A percentile compares a stretch with the other conserved stretches of the same genome.
Conservation (phyloP, 345 rosid genomes). For the Gossypium raimondii region DNA sequence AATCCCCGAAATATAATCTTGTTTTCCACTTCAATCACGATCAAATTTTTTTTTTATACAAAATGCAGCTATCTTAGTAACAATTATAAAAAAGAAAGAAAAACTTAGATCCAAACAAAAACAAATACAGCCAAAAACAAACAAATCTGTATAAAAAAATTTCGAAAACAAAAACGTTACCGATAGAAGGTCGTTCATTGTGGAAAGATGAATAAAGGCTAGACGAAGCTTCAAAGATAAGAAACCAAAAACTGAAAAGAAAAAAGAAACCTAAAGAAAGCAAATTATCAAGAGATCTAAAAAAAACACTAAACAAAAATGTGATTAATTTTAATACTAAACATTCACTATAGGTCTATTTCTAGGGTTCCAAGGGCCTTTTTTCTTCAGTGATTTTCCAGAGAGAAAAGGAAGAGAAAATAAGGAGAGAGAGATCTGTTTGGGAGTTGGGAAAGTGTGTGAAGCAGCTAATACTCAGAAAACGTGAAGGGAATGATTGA, state of each 20-base stretch:
- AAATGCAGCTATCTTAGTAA: conserved; percentile 20
- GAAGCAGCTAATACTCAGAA: background rate
- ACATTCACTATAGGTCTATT: conserved; percentile 8
- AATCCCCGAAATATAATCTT: background rate
- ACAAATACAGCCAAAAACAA: conserved; percentile 2
- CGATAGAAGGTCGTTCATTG: conserved; percentile 82
- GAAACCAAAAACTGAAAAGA: background rate
- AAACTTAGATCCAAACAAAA: conserved; percentile 27
- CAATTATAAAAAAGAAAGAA: background rate
- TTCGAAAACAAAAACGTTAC: conserved; percentile 29
- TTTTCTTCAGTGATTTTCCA: background rate
- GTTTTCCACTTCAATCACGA: conserved; percentile 5
- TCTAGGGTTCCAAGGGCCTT: background rate
- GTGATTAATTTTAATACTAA: background rate
- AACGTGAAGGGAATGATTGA: background rate
- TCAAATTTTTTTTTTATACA: background rate
- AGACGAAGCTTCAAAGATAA: conserved; percentile 29
- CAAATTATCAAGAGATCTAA: conserved; percentile 9
- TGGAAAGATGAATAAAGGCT: conserved; percentile 25
- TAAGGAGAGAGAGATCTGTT: background rate
- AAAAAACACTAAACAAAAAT: background rate
- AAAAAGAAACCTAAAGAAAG: background rate
- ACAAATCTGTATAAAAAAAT: background rate
- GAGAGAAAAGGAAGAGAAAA: background rate
- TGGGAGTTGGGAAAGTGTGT: background rate